Evolutionary conservation across 352 stramenopile species (phyloP).

Genomic region (Pythium dissotocum): DNA sequence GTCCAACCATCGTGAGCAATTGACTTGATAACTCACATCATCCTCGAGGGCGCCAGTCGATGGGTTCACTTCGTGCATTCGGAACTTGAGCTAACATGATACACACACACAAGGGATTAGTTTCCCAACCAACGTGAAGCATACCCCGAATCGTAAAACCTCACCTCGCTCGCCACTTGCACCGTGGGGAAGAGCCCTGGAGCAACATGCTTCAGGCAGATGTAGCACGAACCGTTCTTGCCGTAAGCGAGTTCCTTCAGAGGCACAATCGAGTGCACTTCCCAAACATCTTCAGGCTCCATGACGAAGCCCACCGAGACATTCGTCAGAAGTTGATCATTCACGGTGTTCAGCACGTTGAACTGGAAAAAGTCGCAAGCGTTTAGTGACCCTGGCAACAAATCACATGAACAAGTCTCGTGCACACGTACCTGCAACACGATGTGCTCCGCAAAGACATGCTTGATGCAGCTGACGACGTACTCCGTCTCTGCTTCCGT

Average conservation of each 20-base stretch:
- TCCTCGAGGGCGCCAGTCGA: slow-evolving; percentile 90
- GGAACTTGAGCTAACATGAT: slow-evolving; percentile 89
- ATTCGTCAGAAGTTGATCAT: slow-evolving; percentile 96
- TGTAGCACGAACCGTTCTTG: slow-evolving; percentile 93
- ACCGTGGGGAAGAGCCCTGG: slow-evolving; percentile 81
- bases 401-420: neutral
- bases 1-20: slow-evolving; percentile 8
- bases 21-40: slow-evolving; percentile 36
- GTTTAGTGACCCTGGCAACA: neutral
- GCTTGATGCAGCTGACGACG: slow-evolving; percentile 95
- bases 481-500: slow-evolving; percentile 99
- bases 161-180: slow-evolving; percentile 91
- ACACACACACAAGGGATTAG: slow-evolving; percentile 7
- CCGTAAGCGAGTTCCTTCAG: slow-evolving; percentile 91
- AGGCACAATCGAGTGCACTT: slow-evolving; percentile 89
- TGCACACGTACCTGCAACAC: slow-evolving; percentile 77
- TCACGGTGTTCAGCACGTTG: slow-evolving; percentile 98
- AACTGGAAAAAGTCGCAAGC: slow-evolving; percentile 85
- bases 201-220: slow-evolving; percentile 88
- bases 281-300: slow-evolving; percentile 91
- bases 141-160: neutral
- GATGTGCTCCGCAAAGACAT: slow-evolving; percentile 96
- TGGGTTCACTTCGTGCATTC: slow-evolving; percentile 94
- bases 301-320: slow-evolving; percentile 92
- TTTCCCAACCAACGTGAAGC: neutral